A percentile compares a stretch with the other conserved stretches of the same genome.
These are phyloP conservation scores for Phytophthora pluvialis DNA, from an alignment of 352 stramenopile genomes.

Conservation along the genomic window DNA sequence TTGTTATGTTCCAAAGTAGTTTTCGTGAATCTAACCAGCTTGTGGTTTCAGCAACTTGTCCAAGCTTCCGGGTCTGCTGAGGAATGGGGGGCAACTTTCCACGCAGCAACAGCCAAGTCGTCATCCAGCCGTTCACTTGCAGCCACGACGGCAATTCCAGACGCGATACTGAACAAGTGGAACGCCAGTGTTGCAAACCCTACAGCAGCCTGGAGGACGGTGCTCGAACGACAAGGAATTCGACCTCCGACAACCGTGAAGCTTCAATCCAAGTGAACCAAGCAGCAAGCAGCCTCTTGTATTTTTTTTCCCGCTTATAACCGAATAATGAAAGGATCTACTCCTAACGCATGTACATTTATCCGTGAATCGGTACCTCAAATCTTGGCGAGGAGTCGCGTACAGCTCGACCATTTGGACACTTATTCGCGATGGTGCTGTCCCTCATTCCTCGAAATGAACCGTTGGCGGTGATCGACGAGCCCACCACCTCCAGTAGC, in stretches of 20 bases:
- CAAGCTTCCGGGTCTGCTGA: conserved; percentile 33
- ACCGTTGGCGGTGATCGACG: conserved; percentile 35
- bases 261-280: conserved; percentile 19
- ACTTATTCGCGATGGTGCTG: conserved; percentile 29
- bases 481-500: conserved; percentile 8
- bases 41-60: conserved; percentile 25
- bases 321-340: too few species aligned
- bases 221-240: conserved; percentile 43
- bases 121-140: conserved; percentile 9
- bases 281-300: not conserved
- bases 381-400: conserved; percentile 34
- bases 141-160: conserved; percentile 4
- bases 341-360: too few species aligned
- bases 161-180: conserved; percentile 39
- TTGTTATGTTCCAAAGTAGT: not conserved
- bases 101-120: conserved; percentile 23
- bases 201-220: conserved; percentile 39
- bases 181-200: conserved; percentile 35
- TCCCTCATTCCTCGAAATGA: conserved; percentile 33
- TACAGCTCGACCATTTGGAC: conserved; percentile 14
- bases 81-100: conserved; percentile 38
- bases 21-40: not conserved
- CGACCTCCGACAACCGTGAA: conserved; percentile 33
- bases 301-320: not conserved
- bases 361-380: too few species aligned